These are phyloP conservation scores for Calocera cornea DNA, from an alignment of 768 basidiomycete species.

Conservation along the genomic window DNA sequence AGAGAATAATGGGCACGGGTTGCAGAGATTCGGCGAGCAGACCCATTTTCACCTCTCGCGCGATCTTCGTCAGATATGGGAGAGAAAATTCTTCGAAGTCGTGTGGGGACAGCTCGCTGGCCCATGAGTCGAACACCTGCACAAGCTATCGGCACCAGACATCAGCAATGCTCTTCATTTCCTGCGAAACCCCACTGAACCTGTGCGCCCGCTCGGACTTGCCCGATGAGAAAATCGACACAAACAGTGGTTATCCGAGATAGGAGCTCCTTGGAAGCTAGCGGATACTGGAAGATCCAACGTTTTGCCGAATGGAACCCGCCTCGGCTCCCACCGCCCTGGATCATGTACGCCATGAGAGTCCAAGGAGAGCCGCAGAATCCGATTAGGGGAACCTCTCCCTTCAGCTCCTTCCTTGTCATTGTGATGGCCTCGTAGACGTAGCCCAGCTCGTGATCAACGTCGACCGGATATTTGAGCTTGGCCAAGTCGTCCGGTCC, in stretches of 20 bases:
- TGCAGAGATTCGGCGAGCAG: slow-evolving; percentile 43
- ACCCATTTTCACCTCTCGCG: slow-evolving; percentile 46
- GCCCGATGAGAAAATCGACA: slow-evolving; percentile 79
- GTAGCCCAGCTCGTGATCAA: slow-evolving; percentile 76
- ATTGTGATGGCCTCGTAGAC: slow-evolving; percentile 84
- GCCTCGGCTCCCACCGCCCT: slow-evolving; percentile 86
- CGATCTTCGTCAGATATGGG: slow-evolving; percentile 63
- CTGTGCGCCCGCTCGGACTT: slow-evolving; percentile 92
- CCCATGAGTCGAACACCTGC: slow-evolving; percentile 97
- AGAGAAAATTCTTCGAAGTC: slow-evolving; percentile 77
- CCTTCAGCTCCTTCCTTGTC: slow-evolving; percentile 65
- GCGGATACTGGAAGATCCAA: slow-evolving; percentile 86
- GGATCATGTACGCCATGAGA: slow-evolving; percentile 94
- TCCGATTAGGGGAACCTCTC: slow-evolving; percentile 89
- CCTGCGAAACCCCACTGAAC: slow-evolving; percentile 31
- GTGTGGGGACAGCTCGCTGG: slow-evolving; percentile 77
- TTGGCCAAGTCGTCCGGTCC: slow-evolving; percentile 58
- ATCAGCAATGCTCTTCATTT: background rate
- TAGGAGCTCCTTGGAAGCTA: slow-evolving; percentile 66
- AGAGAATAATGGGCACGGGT: slow-evolving; percentile 70
- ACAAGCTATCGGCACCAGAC: slow-evolving; percentile 45
- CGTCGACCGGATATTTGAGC: slow-evolving; percentile 50
- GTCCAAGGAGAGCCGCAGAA: slow-evolving; percentile 99
- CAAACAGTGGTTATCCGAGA: slow-evolving; percentile 75
- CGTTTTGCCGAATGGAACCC: slow-evolving; percentile 73